These are phyloP conservation scores for Candida taoyuanica DNA, from an alignment of 805 yeast species.

Conservation along the genomic window DNA sequence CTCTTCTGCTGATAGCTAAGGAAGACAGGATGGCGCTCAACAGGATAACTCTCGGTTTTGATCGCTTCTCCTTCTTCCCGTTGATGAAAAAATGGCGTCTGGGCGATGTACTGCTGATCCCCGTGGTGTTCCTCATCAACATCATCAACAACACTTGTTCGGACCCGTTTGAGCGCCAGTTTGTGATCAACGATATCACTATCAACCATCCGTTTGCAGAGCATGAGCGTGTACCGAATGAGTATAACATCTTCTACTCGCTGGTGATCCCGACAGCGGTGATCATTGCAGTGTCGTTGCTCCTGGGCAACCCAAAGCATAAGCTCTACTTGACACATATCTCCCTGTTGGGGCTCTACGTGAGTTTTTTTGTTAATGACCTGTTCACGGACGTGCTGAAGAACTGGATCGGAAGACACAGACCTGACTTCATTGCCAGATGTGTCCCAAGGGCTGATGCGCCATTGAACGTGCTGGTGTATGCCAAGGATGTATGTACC, in stretches of 20 bases:
- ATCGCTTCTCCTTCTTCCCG: slow-evolving; percentile 22
- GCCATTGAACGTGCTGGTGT: slow-evolving; percentile 49
- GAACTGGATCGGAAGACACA: slow-evolving; percentile 80
- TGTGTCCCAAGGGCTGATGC: slow-evolving; percentile 65
- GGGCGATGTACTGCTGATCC: slow-evolving; percentile 32
- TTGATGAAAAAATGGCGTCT: slow-evolving; percentile 34
- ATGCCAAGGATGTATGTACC: slow-evolving; percentile 65
- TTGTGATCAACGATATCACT: slow-evolving; percentile 67
- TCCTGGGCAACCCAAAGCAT: slow-evolving; percentile 41
- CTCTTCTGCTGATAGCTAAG: too few species aligned
- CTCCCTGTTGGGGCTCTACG: slow-evolving; percentile 59
- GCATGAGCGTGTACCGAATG: slow-evolving; percentile 61
- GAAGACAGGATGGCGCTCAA: slow-evolving; percentile 23
- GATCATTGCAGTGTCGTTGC: slow-evolving; percentile 32
- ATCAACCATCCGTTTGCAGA: slow-evolving; percentile 80
- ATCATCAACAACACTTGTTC: slow-evolving; percentile 30
- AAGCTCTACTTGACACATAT: slow-evolving; percentile 57
- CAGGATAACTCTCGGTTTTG: slow-evolving; percentile 25
- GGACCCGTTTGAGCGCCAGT: slow-evolving; percentile 74
- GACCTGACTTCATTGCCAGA: slow-evolving; percentile 90
- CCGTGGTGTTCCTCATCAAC: slow-evolving; percentile 29
- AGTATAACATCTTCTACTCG: slow-evolving; percentile 51
- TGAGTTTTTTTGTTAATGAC: slow-evolving; percentile 56
- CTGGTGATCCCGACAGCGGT: slow-evolving; percentile 43
- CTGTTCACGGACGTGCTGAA: slow-evolving; percentile 70